A percentile compares a stretch with the other conserved stretches of the same genome.
Evolutionary conservation across 2,329 filamentous ascomycete species (phyloP).

Genomic region (Achaetomium macrosporum): DNA sequence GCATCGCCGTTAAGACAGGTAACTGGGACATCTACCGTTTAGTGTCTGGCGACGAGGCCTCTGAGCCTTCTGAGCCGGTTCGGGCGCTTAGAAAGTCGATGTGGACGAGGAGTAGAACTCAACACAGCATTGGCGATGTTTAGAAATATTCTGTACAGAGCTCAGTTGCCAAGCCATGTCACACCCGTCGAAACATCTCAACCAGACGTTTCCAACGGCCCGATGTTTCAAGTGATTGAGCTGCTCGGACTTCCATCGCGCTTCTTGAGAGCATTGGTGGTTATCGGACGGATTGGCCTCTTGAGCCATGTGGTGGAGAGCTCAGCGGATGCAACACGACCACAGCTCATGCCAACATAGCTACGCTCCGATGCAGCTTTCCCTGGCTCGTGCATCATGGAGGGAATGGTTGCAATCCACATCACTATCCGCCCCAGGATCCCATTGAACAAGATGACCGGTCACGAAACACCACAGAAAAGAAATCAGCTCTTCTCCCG

Average conservation of each 20-base stretch:
- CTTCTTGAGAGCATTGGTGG: neutral
- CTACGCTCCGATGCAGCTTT: neutral
- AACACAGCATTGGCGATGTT: no score
- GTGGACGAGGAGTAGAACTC: no score
- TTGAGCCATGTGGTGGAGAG: no score
- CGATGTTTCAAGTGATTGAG: conserved; percentile 4
- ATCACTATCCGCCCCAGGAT: neutral
- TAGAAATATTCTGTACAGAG: neutral
- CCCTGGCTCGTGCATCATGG: neutral
- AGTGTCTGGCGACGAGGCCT: no score
- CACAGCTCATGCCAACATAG: neutral
- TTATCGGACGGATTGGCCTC: no score
- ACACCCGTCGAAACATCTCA: neutral
- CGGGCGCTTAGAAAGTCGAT: neutral
- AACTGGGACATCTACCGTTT: no score
- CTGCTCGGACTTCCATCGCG: neutral
- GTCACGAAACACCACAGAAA: no score
- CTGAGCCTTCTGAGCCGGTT: neutral
- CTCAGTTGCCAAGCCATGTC: conserved; percentile 1
- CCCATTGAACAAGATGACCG: no score
- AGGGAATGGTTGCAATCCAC: neutral
- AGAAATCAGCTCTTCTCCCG: no score
- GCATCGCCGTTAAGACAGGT: no score
- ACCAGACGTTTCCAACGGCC: neutral
- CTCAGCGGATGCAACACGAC: no score